phyloP scores from a whole-genome alignment of 2,329 filamentous ascomycete genomes.

The Verticillium alfalfae region DNA sequence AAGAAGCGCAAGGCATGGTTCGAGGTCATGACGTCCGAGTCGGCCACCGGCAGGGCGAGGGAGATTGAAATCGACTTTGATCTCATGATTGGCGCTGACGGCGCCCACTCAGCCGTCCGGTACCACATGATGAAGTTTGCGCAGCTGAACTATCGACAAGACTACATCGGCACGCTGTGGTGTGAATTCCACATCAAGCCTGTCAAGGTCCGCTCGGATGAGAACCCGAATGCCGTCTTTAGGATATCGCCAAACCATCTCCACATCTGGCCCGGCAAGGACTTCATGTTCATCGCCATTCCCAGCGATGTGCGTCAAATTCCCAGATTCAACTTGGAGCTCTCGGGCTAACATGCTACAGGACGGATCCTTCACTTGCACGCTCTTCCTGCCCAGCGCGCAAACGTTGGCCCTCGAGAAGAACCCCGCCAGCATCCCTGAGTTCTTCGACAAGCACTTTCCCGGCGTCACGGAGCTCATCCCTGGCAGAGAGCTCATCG shows the following conservation, averaged over 20 bases:
- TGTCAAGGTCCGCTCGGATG: constrained; percentile 32
- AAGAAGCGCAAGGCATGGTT: constrained; percentile 79
- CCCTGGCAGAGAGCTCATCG: constrained; percentile 57
- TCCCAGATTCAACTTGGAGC: not conserved
- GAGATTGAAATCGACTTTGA: constrained; percentile 88
- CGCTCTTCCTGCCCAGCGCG: constrained; percentile 74
- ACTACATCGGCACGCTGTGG: constrained; percentile 96
- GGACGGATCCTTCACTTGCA: constrained; percentile 92
- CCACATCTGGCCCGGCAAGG: constrained; percentile 92
- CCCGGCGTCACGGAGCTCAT: constrained; percentile 77
- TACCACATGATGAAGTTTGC: constrained; percentile 96
- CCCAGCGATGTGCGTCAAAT: constrained; percentile 53
- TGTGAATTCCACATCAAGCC: constrained; percentile 85
- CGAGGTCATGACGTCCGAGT: constrained; percentile 43
- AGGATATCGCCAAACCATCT: constrained; percentile 86
- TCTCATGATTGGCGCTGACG: constrained; percentile 89
- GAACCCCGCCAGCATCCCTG: constrained; percentile 51
- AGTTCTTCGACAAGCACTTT: constrained; percentile 79
- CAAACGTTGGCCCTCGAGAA: constrained; percentile 65
- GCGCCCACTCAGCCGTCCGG: constrained; percentile 84
- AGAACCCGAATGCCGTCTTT: constrained; percentile 41
- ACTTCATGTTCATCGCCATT: constrained; percentile 98
- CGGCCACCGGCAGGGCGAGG: constrained; percentile 37
- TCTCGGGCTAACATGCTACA: constrained; percentile 24
- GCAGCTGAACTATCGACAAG: constrained; percentile 84